Conservation (phyloP, 345 rosid genomes). For the Toxicodendron radicans region DNA sequence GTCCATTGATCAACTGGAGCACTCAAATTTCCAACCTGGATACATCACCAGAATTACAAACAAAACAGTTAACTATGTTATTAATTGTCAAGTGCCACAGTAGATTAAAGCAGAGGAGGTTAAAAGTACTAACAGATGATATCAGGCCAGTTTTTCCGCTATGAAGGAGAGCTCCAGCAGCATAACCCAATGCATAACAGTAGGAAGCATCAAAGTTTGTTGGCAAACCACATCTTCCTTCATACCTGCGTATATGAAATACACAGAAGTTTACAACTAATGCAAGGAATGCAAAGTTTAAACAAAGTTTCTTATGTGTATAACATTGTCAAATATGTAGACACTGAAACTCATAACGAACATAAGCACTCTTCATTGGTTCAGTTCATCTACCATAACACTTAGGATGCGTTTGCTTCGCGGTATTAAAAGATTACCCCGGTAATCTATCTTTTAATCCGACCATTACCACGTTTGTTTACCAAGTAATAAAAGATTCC, state of each 20-base stretch:
- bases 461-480: no score
- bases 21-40: conserved; percentile 84
- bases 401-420: no score
- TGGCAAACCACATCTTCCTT: conserved; percentile 97
- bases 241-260: conserved; percentile 57
- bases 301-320: background rate
- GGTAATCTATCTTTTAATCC: no score
- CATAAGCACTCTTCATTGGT: background rate
- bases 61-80: background rate
- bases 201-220: conserved; percentile 90
- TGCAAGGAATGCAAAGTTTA: background rate
- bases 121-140: conserved; percentile 58
- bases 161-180: conserved; percentile 88
- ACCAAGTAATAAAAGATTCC: no score
- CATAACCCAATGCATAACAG: conserved; percentile 92
- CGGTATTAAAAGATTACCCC: no score
- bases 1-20: conserved; percentile 95
- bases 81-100: background rate
- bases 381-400: background rate
- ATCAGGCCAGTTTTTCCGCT: conserved; percentile 85
- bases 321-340: background rate
- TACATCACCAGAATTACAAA: conserved; percentile 4
- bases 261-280: background rate
- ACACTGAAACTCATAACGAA: background rate
- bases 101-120: conserved; percentile 6